phyloP scores from a whole-genome alignment of 495 filamentous ascomycete genomes.

The Neurospora sp. region DNA sequence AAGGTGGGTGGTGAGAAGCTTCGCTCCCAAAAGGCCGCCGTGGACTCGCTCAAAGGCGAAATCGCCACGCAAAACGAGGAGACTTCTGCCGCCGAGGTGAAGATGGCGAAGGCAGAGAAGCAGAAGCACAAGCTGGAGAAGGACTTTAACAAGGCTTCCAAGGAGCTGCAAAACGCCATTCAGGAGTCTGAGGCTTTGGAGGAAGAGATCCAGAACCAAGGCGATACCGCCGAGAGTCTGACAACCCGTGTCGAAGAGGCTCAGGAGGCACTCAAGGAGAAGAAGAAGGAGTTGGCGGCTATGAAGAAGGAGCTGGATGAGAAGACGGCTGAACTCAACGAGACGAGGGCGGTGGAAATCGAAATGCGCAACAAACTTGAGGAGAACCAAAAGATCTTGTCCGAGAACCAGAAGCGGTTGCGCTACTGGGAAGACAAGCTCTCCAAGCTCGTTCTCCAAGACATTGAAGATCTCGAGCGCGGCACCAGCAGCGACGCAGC shows the following conservation, averaged over 20 bases:
- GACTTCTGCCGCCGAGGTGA: slow-evolving; percentile 73
- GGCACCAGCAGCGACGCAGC: slow-evolving; percentile 5
- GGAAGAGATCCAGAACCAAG: slow-evolving; percentile 66
- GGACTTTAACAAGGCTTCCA: slow-evolving; percentile 59
- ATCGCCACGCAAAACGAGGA: slow-evolving; percentile 71
- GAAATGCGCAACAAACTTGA: slow-evolving; percentile 98
- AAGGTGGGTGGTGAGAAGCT: slow-evolving; percentile 90
- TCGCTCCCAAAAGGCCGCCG: slow-evolving; percentile 79
- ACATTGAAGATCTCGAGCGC: slow-evolving; percentile 53
- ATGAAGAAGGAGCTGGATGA: slow-evolving; percentile 81
- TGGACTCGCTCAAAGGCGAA: slow-evolving; percentile 85
- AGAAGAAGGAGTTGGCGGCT: slow-evolving; percentile 67
- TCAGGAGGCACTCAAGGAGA: slow-evolving; percentile 65
- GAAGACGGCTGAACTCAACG: slow-evolving; percentile 79
- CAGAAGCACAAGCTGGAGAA: slow-evolving; percentile 80
- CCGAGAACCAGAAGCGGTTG: slow-evolving; percentile 76
- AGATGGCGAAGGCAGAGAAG: slow-evolving; percentile 84
- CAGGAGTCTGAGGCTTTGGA: slow-evolving; percentile 66
- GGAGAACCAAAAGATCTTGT: slow-evolving; percentile 82
- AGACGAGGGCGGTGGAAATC: slow-evolving; percentile 81
- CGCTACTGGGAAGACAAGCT: slow-evolving; percentile 85
- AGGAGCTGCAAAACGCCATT: slow-evolving; percentile 61
- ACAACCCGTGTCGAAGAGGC: slow-evolving; percentile 74
- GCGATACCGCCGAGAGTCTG: slow-evolving; percentile 59
- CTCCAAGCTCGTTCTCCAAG: slow-evolving; percentile 66